phyloP scores from a whole-genome alignment of 345 rosid species.

The Moricandia moricandioides region DNA sequence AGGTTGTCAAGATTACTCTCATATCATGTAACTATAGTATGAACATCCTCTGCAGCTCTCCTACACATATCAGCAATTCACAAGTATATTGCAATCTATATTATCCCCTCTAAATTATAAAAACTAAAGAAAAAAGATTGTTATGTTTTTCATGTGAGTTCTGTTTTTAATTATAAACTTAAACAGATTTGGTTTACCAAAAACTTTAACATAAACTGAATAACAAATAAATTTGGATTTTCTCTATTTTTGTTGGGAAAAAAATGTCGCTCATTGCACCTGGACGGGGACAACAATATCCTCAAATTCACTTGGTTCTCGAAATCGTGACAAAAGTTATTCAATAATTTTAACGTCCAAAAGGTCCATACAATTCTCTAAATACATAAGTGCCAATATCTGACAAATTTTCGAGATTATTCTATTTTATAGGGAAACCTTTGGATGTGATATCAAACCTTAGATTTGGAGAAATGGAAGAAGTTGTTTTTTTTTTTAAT shows the following conservation, averaged over 20 bases:
- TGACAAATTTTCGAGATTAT: neutral
- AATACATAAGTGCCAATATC: neutral
- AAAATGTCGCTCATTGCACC: neutral
- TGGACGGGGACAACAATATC: neutral
- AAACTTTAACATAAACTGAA: too few species aligned
- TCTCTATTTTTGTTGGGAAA: neutral
- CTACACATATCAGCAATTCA: neutral
- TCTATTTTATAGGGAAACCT: neutral
- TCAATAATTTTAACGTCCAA: neutral
- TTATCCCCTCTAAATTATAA: too few species aligned
- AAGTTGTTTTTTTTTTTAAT: neutral
- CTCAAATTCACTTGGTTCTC: neutral
- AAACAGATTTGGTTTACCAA: too few species aligned
- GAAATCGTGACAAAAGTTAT: neutral
- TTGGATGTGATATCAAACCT: slow-evolving; percentile 12
- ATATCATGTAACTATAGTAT: too few species aligned
- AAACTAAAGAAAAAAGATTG: too few species aligned
- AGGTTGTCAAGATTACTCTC: neutral
- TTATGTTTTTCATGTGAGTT: too few species aligned
- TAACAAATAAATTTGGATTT: too few species aligned
- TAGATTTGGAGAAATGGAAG: neutral
- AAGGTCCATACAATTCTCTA: neutral
- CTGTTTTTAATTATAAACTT: too few species aligned
- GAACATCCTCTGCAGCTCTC: too few species aligned
- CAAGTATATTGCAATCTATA: too few species aligned